Base-by-base conservation (phyloP, 257 asterid genomes). In the Eucommia ulmoides region DNA sequence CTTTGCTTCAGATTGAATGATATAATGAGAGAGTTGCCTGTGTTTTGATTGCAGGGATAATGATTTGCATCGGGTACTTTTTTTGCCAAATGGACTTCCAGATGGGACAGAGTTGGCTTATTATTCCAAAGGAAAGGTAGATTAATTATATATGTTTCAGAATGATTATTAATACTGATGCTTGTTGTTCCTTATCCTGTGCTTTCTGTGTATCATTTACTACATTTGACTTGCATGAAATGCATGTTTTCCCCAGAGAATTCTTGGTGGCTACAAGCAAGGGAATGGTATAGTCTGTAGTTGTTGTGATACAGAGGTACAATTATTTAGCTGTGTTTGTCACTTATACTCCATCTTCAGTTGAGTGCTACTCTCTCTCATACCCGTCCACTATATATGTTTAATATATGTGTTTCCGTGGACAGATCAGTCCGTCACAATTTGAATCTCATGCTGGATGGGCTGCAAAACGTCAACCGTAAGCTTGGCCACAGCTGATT, bases 401-500 rank as follows among this genome's bases (percentile, higher is more conserved):
- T 20, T 8, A 53, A 50, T 20, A 1, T 49, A 21, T 50, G 55
- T 52, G 49, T 23, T 33, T 52, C 17, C 44, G 53, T 42, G 20
- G 22, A 60, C 89, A 91, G 99, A 77, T 91, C 33, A 91, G 98
- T 76, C 98, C 98, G n/a, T 89, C 98, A 41, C 96, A 82, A 68
- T 89, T 89, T 53, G 98, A 89, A 75, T 64, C 98, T 64, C 98
- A 89, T 62, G 94, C 98, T 71, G 98, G 98, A 48, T 78, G 92
- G 89, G 81, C 96, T 19, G 98, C 94, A 49, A 89, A 89, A 64
- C 88, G 98, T 49, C 98, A 85, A 68, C 98, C 98, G 98, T 89
- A 67, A 82, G 93, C n/a, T n/a, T n/a, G n/a, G n/a, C n/a, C n/a
- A n/a, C n/a, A n/a, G n/a, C n/a, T n/a, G n/a, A n/a, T n/a, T n/a